Base-by-base conservation (phyloP, 257 asterid genomes). In the Knoxia roxburghii region DNA sequence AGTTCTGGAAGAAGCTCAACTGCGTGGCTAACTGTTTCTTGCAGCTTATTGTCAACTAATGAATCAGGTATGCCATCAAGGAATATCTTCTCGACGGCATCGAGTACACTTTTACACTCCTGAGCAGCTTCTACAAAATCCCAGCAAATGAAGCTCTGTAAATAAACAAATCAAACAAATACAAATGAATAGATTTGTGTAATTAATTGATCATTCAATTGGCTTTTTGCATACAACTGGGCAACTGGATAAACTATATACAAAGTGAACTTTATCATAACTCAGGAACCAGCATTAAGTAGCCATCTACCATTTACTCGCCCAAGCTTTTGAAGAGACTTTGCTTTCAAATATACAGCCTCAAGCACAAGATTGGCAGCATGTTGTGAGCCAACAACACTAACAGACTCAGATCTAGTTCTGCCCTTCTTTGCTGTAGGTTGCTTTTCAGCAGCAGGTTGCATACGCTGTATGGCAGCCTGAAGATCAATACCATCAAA, bases 401-500 rank as follows among this genome's bases (percentile, higher is more conserved):
- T 78, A 23, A 74, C 33, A 40, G 91, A 76, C 60, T 89, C 96
- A 75, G 77, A 83, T 20, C 86, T 86, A 64, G 96, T 61, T 30
- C 95, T 90, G 7, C 87, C 87, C 84, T 81, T 91, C 78, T 85
- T 90, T 62, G n/a, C n/a, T n/a, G 96, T 67, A 71, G 84, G 55
- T 68, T 72, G 95, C 76, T 82, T 85, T n/a, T 88, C 96, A 67
- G 81, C 73, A 33, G 67, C 60, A 75, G 82, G 86, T 74, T 87
- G 96, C 95, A 88, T 78, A 70, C 92, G 81, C 73, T 90, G 93
- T 78, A 86, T 77, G 76, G 96, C 96, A 40, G 97, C 88, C 69
- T 83, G 96, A 74, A 94, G 96, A 81, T 94, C 99, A 69, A 94
- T 94, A 51, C 96, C 99, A 71, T 94, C 96, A 67, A 94, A 94